Conservation (phyloP, 352 stramenopile species). For the Phytophthora kernoviae region DNA sequence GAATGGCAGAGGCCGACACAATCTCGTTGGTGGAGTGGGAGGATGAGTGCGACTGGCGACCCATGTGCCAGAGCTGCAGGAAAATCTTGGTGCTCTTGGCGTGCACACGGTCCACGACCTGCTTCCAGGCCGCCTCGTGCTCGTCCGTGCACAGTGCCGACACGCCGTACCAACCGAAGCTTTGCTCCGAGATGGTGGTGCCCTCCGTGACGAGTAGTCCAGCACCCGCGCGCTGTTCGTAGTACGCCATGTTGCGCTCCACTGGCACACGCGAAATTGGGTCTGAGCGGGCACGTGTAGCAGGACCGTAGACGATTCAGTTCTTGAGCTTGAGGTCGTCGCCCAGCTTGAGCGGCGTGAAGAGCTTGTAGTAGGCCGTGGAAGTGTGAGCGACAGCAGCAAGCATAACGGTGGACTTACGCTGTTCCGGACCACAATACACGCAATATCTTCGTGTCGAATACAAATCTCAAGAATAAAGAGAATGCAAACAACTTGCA, state of each 20-base stretch:
- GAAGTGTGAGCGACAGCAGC: too few relatives aligned
- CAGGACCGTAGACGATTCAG: conserved; percentile 36
- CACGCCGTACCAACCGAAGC: conserved; percentile 19
- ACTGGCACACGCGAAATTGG: conserved; percentile 7
- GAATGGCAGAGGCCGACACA: conserved; percentile 18
- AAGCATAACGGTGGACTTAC: too few relatives aligned
- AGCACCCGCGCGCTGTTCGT: conserved; percentile 25
- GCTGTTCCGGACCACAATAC: too few relatives aligned
- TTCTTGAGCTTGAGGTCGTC: conserved; percentile 32
- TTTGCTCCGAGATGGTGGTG: conserved; percentile 24
- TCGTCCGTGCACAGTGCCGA: conserved; percentile 41
- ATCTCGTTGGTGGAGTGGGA: conserved; percentile 16
- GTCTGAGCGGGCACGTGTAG: conserved; percentile 19
- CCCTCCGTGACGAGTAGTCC: conserved; percentile 45
- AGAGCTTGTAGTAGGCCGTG: conserved; percentile 24
- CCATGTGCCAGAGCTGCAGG: conserved; percentile 78
- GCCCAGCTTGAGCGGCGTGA: conserved; percentile 22
- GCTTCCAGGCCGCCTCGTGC: conserved; percentile 39
- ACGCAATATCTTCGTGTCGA: too few relatives aligned
- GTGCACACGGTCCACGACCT: conserved; percentile 58
- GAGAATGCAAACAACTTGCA: too few relatives aligned
- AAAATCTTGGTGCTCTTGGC: conserved; percentile 61
- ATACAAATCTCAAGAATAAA: too few relatives aligned
- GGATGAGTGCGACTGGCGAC: conserved; percentile 50
- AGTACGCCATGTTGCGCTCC: conserved; percentile 29